Evolutionary conservation across 179 eudicot genomes (phyloP), one percentile per base, ranked within the genome.

Genomic region (Beta macrorhiza): DNA sequence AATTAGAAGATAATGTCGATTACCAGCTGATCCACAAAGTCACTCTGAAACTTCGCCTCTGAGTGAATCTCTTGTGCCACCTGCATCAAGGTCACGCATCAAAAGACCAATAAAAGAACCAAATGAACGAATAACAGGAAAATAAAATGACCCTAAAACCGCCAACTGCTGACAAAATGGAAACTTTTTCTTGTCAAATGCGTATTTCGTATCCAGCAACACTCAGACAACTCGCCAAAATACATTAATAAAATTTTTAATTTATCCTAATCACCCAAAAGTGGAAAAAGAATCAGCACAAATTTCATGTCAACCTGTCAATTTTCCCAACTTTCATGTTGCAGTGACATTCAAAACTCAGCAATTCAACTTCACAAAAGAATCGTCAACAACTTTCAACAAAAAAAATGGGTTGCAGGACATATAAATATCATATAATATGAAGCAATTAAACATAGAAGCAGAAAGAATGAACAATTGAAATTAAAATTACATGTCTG

Each of bases 11-110:
- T 32, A 70, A 12, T 9, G 76, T 67, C 57, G 8, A 84, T 87
- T 92, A 95, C 99, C 97, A 93, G 85, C 86, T 95, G 91, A 78
- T 89, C 88, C 83, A 95, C 87, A 83, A 93, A 91, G 74, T 95
- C 97, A 86, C 89, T 95, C 88, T 92, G 99, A 84, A 72, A 89
- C 85, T 90, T 91, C 0, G 99, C 98, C 83, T 95, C 99, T 58
- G 93, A 78, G 74, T 88, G 88, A 81, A 95, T 95, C 79, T 91
- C 98, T 88, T 89, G 90, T 77, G 99, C 97, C 78, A 95, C 98
- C 98, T 95, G 93, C 86, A 88, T 8, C n/a, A 63, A 47, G 74
- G 9, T 70, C 71, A 73, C 56, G 53, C 44, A 82, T 79, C 45
- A 71, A 75, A 75, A 82, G 25, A 78, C 79, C 75, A 78, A 4